Evolutionary conservation across 345 rosid genomes (phyloP), one percentile per base, ranked within the genome.

Genomic region (Gossypium stocksii): DNA sequence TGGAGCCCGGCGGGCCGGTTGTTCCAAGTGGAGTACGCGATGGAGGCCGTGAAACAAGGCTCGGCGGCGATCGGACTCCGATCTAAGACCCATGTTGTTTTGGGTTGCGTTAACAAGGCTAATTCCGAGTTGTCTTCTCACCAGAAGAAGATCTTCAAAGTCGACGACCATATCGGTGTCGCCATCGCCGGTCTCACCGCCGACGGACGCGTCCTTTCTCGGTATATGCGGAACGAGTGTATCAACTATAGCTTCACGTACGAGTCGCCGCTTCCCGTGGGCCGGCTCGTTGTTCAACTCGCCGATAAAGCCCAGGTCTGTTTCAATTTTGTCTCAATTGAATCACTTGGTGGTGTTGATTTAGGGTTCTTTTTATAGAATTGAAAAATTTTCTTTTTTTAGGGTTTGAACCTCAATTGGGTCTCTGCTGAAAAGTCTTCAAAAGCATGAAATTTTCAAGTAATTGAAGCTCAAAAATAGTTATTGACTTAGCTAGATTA

Each of bases 31-130:
- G 98, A 96, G 80, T 93, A 96, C 86, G 97, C 99, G 61, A 96
- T 96, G 98, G 99, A 96, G 86, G 98, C 99, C 14, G 97, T 96
- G 78, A 96, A 96, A 82, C 99, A 96, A 80, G 99, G 99, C 41
- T 96, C 98, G 16, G 99, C 98, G 7, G 99, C 99, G 48, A 96
- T 96, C 52, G 99, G 99, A 0, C 94, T 96, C 89, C 93, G 99
- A 93, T 96, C 99, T 77, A 93, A 87, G 83, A 81, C 93, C 57
- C 99, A 96, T 81, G 97, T 89, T 34, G 97, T 95, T 13, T 84
- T 93, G 64, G 98, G 87, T 23, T 96, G 94, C 76, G 95, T 96
- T 49, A 96, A 96, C 85, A 96, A 96, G 83, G 86, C 98, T 77
- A 89, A 91, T 74, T 90, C 90, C 10, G 98, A 93, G 86, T 91